Evolutionary conservation across 139 green algal species (phyloP).

Genomic region (Diplosphaera chodatii): DNA sequence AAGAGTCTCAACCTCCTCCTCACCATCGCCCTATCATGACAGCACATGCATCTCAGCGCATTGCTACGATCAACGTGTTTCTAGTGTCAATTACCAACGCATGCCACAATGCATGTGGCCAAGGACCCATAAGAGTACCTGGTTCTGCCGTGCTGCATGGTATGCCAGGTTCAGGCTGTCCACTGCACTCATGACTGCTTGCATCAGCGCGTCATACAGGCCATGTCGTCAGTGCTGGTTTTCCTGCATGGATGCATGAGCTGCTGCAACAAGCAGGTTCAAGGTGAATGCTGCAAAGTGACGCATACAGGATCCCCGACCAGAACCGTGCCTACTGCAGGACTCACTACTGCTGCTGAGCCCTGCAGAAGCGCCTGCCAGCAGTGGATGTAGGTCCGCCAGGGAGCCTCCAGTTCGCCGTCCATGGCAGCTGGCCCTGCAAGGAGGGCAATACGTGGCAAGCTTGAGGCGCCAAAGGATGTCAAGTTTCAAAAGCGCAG

Average conservation of each 20-base stretch:
- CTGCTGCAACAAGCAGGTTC: too few relatives aligned
- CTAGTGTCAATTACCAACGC: too few relatives aligned
- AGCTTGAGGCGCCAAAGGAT: background rate
- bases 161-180: constrained; percentile 13
- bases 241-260: background rate
- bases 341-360: background rate
- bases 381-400: constrained; percentile 6
- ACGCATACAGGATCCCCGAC: too few relatives aligned
- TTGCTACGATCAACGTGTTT: too few relatives aligned
- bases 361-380: constrained; percentile 11
- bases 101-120: too few relatives aligned
- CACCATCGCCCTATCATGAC: background rate
- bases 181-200: constrained; percentile 2
- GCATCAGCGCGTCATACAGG: constrained; percentile 11
- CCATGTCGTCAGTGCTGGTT: background rate
- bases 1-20: background rate
- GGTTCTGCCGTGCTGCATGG: background rate
- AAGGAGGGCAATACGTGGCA: too few relatives aligned
- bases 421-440: background rate
- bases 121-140: too few relatives aligned
- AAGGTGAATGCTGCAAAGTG: too few relatives aligned
- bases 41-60: background rate
- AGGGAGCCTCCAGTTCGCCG: constrained; percentile 5
- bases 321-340: too few relatives aligned
- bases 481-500: too few relatives aligned